A percentile compares a stretch with the other conserved stretches of the same genome.
Conservation (phyloP, 306 rosid species). For the Dicorynia guianensis region DNA sequence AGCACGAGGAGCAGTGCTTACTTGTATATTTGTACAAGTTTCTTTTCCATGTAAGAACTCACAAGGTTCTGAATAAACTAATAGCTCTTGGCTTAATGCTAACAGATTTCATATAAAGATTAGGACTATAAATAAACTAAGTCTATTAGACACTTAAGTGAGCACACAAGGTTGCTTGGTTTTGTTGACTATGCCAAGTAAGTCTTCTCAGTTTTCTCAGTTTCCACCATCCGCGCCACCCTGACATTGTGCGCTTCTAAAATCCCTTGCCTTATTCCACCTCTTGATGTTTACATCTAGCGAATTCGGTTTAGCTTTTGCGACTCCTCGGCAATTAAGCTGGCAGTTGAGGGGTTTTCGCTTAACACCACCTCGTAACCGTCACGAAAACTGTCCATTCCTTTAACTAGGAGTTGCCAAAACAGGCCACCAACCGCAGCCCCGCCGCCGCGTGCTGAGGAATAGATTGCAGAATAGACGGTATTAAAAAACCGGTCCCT, state of each 20-base stretch:
- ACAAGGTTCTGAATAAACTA: constrained; percentile 37
- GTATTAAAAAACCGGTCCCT: constrained; percentile 67
- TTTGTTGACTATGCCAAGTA: neutral
- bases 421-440: constrained; percentile 81
- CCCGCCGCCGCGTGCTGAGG: constrained; percentile 83
- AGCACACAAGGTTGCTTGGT: constrained; percentile 2
- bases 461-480: constrained; percentile 69
- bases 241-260: too few relatives aligned
- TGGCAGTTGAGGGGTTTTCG: constrained; percentile 66
- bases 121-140: neutral
- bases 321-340: constrained; percentile 72
- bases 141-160: too few relatives aligned
- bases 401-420: constrained; percentile 87
- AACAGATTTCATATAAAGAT: neutral
- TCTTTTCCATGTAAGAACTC: constrained; percentile 2
- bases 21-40: constrained; percentile 30
- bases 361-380: constrained; percentile 77
- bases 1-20: constrained; percentile 3
- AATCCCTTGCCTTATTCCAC: constrained; percentile 66
- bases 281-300: constrained; percentile 72
- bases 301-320: constrained; percentile 62
- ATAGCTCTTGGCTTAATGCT: constrained; percentile 13
- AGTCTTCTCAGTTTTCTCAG: constrained; percentile 43
- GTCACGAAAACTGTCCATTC: constrained; percentile 82
- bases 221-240: constrained; percentile 46